Evolutionary conservation across 331 rosid species (phyloP).

Genomic region (Ulmus americana): DNA sequence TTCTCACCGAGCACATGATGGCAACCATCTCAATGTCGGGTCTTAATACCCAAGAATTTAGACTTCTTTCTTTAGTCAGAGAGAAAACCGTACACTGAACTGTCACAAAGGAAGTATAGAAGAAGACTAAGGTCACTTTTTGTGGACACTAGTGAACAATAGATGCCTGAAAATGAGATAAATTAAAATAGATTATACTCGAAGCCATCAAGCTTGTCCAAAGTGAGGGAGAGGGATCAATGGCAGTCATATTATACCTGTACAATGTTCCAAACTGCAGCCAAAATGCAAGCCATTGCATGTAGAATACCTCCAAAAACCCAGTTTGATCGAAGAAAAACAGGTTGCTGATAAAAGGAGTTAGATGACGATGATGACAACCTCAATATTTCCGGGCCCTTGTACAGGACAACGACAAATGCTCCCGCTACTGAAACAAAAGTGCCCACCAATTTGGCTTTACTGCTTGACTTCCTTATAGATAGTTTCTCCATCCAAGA

Average conservation of each 20-base stretch:
- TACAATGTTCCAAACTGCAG: slow-evolving; percentile 61
- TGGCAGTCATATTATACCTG: slow-evolving; percentile 37
- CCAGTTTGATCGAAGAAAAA: slow-evolving; percentile 34
- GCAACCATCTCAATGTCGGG: slow-evolving; percentile 9
- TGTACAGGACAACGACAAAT: slow-evolving; percentile 40
- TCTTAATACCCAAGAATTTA: slow-evolving; percentile 17
- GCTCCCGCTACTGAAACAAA: slow-evolving; percentile 49
- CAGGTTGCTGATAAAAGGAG: too few species aligned
- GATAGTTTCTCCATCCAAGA: slow-evolving; percentile 48
- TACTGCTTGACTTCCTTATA: slow-evolving; percentile 37
- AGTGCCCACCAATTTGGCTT: slow-evolving; percentile 52
- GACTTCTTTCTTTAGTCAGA: slow-evolving; percentile 14
- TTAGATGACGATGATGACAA: slow-evolving; percentile 11
- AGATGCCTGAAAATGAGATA: neutral
- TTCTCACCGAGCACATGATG: slow-evolving; percentile 19
- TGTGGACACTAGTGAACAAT: slow-evolving; percentile 67
- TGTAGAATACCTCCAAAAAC: slow-evolving; percentile 64
- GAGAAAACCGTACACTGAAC: slow-evolving; percentile 35
- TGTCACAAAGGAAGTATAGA: slow-evolving; percentile 57
- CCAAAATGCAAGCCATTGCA: slow-evolving; percentile 53
- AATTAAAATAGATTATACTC: too few species aligned
- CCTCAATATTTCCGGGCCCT: slow-evolving; percentile 36
- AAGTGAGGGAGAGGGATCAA: too few species aligned
- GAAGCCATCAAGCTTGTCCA: too few species aligned
- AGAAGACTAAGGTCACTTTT: slow-evolving; percentile 71